These are phyloP conservation scores for Huiozyma sinensis DNA, from an alignment of 805 yeast species.

Conservation along the genomic window DNA sequence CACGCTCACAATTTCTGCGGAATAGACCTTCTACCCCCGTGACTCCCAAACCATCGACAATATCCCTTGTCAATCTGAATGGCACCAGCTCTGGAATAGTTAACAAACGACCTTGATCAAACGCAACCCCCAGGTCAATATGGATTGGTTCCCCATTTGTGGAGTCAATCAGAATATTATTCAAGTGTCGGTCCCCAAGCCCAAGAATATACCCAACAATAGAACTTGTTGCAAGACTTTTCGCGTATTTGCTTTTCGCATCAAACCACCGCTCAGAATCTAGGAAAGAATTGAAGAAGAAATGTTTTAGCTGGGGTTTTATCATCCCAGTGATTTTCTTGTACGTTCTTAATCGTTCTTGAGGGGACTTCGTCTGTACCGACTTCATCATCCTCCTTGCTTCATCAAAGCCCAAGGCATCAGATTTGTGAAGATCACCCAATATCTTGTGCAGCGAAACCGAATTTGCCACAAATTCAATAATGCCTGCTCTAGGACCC, in stretches of 20 bases:
- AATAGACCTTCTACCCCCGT: constrained; percentile 78
- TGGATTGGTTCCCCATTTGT: constrained; percentile 88
- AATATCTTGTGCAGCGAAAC: constrained; percentile 60
- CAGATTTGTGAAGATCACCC: constrained; percentile 49
- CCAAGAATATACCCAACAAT: constrained; percentile 85
- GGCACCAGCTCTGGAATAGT: constrained; percentile 92
- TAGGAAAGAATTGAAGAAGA: constrained; percentile 56
- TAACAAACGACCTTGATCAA: constrained; percentile 80
- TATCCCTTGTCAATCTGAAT: constrained; percentile 78
- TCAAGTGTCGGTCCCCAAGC: constrained; percentile 90
- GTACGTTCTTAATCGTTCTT: constrained; percentile 38
- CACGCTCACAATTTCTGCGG: constrained; percentile 59
- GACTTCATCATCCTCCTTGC: constrained; percentile 59
- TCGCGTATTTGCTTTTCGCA: constrained; percentile 52
- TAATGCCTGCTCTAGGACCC: constrained; percentile 78
- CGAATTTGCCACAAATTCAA: constrained; percentile 81
- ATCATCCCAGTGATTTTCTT: constrained; percentile 38
- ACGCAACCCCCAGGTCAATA: constrained; percentile 92
- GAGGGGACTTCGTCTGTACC: constrained; percentile 36
- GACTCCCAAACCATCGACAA: constrained; percentile 87
- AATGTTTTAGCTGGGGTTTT: constrained; percentile 58
- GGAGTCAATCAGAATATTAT: constrained; percentile 74
- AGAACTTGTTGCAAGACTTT: constrained; percentile 75
- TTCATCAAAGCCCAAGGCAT: constrained; percentile 37
- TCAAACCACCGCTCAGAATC: constrained; percentile 68